A percentile compares a stretch with the other conserved stretches of the same genome.
Evolutionary conservation across 352 stramenopile genomes (phyloP).

Genomic region (Phytophthora brassicae): DNA sequence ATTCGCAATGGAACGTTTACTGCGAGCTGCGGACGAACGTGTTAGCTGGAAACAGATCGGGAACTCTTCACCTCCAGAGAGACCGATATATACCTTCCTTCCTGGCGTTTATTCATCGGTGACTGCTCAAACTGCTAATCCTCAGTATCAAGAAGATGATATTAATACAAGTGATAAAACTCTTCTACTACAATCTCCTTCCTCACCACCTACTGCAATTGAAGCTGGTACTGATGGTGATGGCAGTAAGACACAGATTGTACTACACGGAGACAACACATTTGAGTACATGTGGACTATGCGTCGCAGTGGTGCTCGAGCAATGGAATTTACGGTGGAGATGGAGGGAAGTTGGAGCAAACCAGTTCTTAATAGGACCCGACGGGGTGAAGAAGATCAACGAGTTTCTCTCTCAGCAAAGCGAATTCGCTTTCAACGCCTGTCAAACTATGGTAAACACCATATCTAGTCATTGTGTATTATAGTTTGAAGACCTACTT

Average conservation of each 20-base stretch:
- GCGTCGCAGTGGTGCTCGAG: slow-evolving; percentile 44
- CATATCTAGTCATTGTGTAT: no score
- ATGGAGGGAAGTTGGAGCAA: slow-evolving; percentile 70
- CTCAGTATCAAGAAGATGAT: slow-evolving; percentile 16
- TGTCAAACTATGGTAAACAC: slow-evolving; percentile 69
- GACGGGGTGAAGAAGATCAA: slow-evolving; percentile 70
- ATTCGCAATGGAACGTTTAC: slow-evolving; percentile 55
- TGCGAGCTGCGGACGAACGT: slow-evolving; percentile 56
- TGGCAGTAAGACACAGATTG: slow-evolving; percentile 39
- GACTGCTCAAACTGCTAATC: not conserved
- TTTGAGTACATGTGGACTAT: slow-evolving; percentile 82
- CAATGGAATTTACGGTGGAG: slow-evolving; percentile 76
- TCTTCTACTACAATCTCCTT: slow-evolving; percentile 2
- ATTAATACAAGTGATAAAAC: slow-evolving; percentile 7
- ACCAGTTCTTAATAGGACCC: slow-evolving; percentile 74
- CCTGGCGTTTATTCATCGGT: slow-evolving; percentile 54
- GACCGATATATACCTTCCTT: slow-evolving; percentile 52
- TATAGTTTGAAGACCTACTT: not conserved
- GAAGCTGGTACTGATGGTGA: slow-evolving; percentile 22
- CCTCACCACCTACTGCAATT: not conserved
- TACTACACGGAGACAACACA: slow-evolving; percentile 79
- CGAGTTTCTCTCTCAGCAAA: slow-evolving; percentile 62
- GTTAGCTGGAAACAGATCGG: slow-evolving; percentile 58
- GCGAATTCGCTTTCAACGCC: slow-evolving; percentile 66
- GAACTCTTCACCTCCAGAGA: not conserved